Conservation (phyloP, 2,329 filamentous ascomycete genomes). For the Aspergillus sp. region DNA sequence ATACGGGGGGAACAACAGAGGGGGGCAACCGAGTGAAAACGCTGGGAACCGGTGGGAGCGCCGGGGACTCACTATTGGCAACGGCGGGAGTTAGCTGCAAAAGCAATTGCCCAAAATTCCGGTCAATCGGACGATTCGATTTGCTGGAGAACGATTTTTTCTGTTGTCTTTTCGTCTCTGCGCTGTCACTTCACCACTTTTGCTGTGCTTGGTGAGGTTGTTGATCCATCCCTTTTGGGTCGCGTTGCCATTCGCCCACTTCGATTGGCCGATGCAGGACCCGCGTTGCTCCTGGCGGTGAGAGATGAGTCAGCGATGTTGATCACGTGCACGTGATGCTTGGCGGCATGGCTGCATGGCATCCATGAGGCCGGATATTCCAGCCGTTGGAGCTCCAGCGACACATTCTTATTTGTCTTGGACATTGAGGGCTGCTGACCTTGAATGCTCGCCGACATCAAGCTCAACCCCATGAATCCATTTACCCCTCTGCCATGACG, state of each 20-base stretch:
- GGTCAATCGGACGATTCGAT: constrained; percentile 34
- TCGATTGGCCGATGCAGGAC: constrained; percentile 27
- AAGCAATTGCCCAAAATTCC: constrained; percentile 14
- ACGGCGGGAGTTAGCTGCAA: constrained; percentile 9
- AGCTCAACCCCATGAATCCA: background rate
- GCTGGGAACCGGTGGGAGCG: constrained; percentile 17
- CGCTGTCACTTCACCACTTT: constrained; percentile 26
- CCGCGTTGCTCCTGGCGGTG: constrained; percentile 20
- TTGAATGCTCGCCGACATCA: background rate
- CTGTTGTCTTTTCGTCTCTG: constrained; percentile 31
- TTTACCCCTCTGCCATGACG: background rate
- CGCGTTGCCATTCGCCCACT: constrained; percentile 25
- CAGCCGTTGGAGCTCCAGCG: background rate
- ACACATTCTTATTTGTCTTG: background rate
- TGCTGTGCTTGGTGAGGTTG: constrained; percentile 18
- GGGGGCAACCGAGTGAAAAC: constrained; percentile 10
- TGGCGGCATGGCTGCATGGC: constrained; percentile 18
- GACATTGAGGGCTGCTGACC: background rate
- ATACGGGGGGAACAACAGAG: constrained; percentile 10
- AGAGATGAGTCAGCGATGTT: constrained; percentile 22
- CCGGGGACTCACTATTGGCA: constrained; percentile 14
- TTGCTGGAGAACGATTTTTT: constrained; percentile 45
- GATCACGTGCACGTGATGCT: constrained; percentile 12
- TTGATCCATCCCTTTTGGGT: constrained; percentile 37
- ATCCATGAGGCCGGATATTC: background rate